Evolutionary conservation across 2,329 filamentous ascomycete species (phyloP).

Genomic region (Pseudogymnoascus sp.): DNA sequence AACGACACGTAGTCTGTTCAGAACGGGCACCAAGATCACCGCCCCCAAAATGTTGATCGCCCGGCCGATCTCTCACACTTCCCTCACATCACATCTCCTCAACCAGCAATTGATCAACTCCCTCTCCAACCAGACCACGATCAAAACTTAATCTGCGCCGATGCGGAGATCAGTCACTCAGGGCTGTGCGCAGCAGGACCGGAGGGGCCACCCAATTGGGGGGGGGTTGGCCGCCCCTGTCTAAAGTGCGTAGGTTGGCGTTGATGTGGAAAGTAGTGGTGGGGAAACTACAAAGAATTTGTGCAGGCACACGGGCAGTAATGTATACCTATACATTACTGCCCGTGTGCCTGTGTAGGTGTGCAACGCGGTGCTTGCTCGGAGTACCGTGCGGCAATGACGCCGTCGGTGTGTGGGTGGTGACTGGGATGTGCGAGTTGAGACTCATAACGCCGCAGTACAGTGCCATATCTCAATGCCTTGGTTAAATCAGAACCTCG

Average conservation of each 20-base stretch:
- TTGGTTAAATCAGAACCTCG: neutral
- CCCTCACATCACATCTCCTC: neutral
- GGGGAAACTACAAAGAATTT: neutral
- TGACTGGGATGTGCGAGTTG: neutral
- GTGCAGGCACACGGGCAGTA: too few relatives aligned
- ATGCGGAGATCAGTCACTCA: neutral
- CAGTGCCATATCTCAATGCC: neutral
- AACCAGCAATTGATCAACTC: conserved; percentile 3
- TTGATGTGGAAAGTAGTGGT: neutral
- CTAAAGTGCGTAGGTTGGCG: neutral
- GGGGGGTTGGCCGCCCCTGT: neutral
- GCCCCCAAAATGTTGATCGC: neutral
- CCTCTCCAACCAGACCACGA: neutral
- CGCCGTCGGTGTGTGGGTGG: neutral
- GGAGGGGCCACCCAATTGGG: neutral
- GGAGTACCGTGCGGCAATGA: neutral
- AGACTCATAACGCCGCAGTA: neutral
- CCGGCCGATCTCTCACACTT: neutral
- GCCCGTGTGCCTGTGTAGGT: too few relatives aligned
- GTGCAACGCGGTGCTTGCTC: neutral
- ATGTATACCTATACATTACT: too few relatives aligned
- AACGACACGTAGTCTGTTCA: neutral
- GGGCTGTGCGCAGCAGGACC: neutral
- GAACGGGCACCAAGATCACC: neutral
- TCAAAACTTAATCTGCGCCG: conserved; percentile 2